A percentile compares a stretch with the other conserved stretches of the same genome.
phyloP scores from a whole-genome alignment of 768 basidiomycete species.

The Tephrocybe sp. region DNA sequence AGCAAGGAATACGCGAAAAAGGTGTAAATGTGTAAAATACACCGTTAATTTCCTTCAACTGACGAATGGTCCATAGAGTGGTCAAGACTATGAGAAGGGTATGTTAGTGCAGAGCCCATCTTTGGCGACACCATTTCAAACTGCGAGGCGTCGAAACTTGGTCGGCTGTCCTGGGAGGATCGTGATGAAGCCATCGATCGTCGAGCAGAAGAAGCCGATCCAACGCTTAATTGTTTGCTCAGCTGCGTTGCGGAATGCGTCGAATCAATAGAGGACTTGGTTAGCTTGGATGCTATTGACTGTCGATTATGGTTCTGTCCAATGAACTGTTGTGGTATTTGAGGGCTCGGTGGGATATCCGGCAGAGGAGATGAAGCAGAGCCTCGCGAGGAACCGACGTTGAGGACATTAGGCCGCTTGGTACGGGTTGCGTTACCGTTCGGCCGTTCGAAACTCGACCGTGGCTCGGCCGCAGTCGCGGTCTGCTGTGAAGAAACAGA shows the following conservation, averaged over 20 bases:
- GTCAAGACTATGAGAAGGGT: conserved; percentile 57
- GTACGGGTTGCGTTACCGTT: conserved; percentile 26
- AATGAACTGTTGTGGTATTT: conserved; percentile 51
- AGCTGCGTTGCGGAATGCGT: conserved; percentile 25
- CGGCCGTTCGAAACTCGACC: conserved; percentile 37
- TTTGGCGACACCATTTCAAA: conserved; percentile 65
- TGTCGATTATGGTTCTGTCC: conserved; percentile 22
- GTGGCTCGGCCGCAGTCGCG: conserved; percentile 22
- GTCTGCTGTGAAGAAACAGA: conserved; percentile 19
- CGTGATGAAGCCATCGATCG: conserved; percentile 41
- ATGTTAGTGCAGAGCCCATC: conserved; percentile 41
- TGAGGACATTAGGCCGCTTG: conserved; percentile 49
- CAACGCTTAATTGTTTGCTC: conserved; percentile 20
- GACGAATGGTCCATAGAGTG: conserved; percentile 20
- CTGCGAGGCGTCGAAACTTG: conserved; percentile 62
- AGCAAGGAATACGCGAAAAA: background rate
- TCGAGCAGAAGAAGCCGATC: conserved; percentile 27
- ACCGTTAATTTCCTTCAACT: conserved; percentile 13
- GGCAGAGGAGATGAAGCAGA: conserved; percentile 28
- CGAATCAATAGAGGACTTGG: conserved; percentile 32
- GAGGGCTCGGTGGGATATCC: conserved; percentile 64
- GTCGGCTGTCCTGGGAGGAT: conserved; percentile 39
- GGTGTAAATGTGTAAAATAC: background rate
- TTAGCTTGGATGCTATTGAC: conserved; percentile 29
- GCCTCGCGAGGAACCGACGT: conserved; percentile 35